Evolutionary conservation across 345 rosid genomes (phyloP).

Genomic region (Pelargonium nanum): DNA sequence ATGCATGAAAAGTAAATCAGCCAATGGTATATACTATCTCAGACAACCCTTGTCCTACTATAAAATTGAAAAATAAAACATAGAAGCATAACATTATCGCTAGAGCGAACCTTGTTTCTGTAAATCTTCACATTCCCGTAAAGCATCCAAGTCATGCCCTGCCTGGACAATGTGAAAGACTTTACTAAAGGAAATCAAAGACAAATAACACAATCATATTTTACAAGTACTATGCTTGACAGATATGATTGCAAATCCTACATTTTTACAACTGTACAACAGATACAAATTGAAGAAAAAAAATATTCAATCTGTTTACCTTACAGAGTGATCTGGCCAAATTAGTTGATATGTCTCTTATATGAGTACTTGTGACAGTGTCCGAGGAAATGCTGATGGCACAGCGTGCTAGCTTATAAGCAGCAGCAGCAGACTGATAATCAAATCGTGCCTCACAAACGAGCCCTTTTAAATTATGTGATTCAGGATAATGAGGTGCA

Average conservation of each 20-base stretch:
- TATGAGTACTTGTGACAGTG: constrained; percentile 29
- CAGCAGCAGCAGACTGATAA: constrained; percentile 50
- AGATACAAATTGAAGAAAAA: neutral
- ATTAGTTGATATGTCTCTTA: constrained; percentile 52
- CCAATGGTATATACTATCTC: neutral
- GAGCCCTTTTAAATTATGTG: constrained; percentile 81
- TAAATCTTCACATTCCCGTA: constrained; percentile 56
- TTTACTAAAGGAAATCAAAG: constrained; percentile 8
- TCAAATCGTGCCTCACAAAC: constrained; percentile 67
- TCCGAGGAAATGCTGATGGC: constrained; percentile 35
- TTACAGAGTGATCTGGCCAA: constrained; percentile 69
- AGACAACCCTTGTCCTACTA: neutral
- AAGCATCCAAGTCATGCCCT: constrained; percentile 51
- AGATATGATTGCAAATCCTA: neutral
- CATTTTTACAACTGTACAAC: neutral
- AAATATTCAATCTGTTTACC: constrained; percentile 32
- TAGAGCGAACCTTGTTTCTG: constrained; percentile 42
- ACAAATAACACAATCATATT: constrained; percentile 1
- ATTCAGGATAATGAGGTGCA: constrained; percentile 66
- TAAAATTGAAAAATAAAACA: constrained; percentile 1
- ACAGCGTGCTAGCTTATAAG: constrained; percentile 53
- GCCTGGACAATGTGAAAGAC: constrained; percentile 30
- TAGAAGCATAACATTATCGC: neutral
- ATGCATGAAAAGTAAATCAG: neutral
- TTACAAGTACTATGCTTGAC: neutral